These are phyloP conservation scores for Paraglomus occultum DNA, from an alignment of 192 early-diverging fungal genomes.

Conservation along the genomic window DNA sequence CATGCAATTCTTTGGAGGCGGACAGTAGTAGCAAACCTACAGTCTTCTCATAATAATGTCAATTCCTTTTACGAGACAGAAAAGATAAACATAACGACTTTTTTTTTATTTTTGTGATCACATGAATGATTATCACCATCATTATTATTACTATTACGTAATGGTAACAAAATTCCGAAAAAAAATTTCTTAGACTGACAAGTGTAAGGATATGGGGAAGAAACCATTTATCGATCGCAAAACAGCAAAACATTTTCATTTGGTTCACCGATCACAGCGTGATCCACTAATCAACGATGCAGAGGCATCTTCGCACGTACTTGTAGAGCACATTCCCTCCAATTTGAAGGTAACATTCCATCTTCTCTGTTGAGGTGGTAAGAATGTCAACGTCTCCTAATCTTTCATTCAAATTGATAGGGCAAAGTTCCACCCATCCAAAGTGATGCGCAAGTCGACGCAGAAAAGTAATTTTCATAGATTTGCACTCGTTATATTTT, in stretches of 20 bases:
- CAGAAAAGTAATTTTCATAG: conserved; percentile 30
- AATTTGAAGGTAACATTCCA: conserved; percentile 51
- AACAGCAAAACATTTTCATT: conserved; percentile 79
- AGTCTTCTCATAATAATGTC: too few relatives aligned
- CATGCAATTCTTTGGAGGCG: too few relatives aligned
- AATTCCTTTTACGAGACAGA: too few relatives aligned
- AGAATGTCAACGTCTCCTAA: conserved; percentile 18
- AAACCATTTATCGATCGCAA: conserved; percentile 90
- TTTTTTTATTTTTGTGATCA: too few relatives aligned
- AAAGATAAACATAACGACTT: too few relatives aligned
- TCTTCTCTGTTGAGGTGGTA: conserved; percentile 39
- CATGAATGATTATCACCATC: too few relatives aligned
- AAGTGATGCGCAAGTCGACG: conserved; percentile 1
- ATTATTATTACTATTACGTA: too few relatives aligned
- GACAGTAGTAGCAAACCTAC: too few relatives aligned
- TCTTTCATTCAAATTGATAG: conserved; percentile 36
- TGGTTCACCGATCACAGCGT: conserved; percentile 94
- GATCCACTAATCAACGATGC: conserved; percentile 88
- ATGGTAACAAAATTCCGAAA: too few relatives aligned
- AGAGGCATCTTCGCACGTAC: conserved; percentile 71
- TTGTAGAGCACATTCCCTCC: conserved; percentile 71
- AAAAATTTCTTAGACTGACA: neutral
- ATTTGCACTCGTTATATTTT: conserved; percentile 22
- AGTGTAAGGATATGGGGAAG: conserved; percentile 46
- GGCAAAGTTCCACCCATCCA: conserved; percentile 12